Conservation (phyloP, 805 yeast genomes). For the Priceomyces fermenticarens region DNA sequence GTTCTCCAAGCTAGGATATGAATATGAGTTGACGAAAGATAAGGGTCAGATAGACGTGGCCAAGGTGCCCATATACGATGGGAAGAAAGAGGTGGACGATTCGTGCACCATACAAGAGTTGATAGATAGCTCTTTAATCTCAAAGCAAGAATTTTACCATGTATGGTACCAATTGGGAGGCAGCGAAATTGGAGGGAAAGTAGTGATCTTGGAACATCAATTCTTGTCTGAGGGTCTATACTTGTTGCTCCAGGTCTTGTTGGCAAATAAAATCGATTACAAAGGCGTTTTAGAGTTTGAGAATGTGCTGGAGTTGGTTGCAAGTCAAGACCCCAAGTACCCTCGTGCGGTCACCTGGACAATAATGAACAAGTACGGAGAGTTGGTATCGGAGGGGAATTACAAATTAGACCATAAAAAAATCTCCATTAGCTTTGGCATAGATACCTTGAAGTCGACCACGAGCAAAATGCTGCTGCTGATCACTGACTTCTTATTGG, state of each 20-base stretch:
- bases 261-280: constrained; percentile 22
- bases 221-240: constrained; percentile 26
- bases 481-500: constrained; percentile 55
- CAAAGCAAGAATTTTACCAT: constrained; percentile 48
- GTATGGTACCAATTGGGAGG: constrained; percentile 59
- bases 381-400: constrained; percentile 12
- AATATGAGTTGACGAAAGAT: constrained; percentile 30
- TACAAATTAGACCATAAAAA: constrained; percentile 39
- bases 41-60: constrained; percentile 29
- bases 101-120: constrained; percentile 20
- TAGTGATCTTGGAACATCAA: constrained; percentile 25
- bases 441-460: constrained; percentile 38
- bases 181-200: constrained; percentile 46
- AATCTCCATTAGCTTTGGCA: constrained; percentile 64
- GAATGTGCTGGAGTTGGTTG: constrained; percentile 15
- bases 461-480: constrained; percentile 17
- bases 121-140: constrained; percentile 48
- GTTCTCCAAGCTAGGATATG: constrained; percentile 24
- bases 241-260: constrained; percentile 22
- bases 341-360: constrained; percentile 47
- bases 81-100: constrained; percentile 2
- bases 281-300: constrained; percentile 12
- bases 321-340: constrained; percentile 21
- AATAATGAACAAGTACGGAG: constrained; percentile 47
- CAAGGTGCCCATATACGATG: constrained; percentile 23